These are phyloP conservation scores for Pseudisothecium myosuroides DNA, from an alignment of 225 moss, liverwort and hornwort genomes.

Conservation along the genomic window DNA sequence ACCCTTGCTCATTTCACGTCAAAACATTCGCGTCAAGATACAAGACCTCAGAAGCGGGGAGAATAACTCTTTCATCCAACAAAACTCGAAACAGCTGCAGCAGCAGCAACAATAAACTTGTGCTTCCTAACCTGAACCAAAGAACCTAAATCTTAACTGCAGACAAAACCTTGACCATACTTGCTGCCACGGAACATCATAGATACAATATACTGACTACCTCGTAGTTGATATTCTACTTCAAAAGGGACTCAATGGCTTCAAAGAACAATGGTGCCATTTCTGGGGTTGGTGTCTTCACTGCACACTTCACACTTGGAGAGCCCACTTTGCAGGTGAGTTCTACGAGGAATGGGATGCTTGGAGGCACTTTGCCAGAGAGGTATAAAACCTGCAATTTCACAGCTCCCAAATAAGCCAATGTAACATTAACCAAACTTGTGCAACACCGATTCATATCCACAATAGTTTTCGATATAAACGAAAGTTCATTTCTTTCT, in stretches of 20 bases:
- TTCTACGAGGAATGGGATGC: slow-evolving; percentile 81
- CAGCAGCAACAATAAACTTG: neutral
- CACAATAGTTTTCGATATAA: neutral
- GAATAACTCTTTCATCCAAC: neutral
- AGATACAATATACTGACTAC: neutral
- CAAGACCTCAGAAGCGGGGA: neutral
- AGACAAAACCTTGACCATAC: neutral
- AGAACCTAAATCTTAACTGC: neutral
- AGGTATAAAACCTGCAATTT: slow-evolving; percentile 71
- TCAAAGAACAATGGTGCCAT: slow-evolving; percentile 98
- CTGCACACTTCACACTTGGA: slow-evolving; percentile 86
- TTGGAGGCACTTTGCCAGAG: slow-evolving; percentile 94
- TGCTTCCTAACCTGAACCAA: neutral
- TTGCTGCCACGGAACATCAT: neutral
- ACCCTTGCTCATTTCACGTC: neutral
- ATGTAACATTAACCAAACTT: neutral
- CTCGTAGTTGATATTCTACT: neutral
- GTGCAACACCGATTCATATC: neutral
- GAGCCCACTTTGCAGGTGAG: slow-evolving; percentile 64
- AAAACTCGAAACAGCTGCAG: neutral
- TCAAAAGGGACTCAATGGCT: slow-evolving; percentile 66
- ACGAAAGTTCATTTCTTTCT: neutral
- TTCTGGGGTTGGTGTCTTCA: slow-evolving; percentile 89
- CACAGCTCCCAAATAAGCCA: too few species aligned
- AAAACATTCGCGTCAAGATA: neutral